phyloP scores from a whole-genome alignment of 176 grass and related monocot species.

The Triticum dicoccoides region DNA sequence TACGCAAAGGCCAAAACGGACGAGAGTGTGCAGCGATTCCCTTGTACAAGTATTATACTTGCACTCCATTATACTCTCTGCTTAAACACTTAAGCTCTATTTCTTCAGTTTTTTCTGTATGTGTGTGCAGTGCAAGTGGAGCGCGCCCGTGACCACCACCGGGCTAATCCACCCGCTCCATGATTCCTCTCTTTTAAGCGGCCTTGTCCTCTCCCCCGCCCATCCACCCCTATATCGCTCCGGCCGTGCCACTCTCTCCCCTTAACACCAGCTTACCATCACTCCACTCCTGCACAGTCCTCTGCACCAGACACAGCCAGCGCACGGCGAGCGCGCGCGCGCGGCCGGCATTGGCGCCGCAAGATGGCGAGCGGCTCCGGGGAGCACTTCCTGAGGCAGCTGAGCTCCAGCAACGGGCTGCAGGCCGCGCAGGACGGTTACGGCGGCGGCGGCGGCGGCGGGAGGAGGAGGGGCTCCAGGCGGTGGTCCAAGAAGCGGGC shows the following conservation, averaged over 20 bases:
- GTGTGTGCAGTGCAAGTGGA: neutral
- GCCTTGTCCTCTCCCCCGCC: conserved; percentile 42
- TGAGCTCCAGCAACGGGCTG: conserved; percentile 50
- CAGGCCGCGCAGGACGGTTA: conserved; percentile 10
- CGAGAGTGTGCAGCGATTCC: neutral
- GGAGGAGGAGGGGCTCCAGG: conserved; percentile 48
- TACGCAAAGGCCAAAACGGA: neutral
- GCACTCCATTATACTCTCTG: neutral
- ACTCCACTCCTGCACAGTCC: neutral
- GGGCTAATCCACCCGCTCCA: neutral
- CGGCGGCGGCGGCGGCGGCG: neutral
- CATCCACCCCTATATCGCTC: conserved; percentile 23
- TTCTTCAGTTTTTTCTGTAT: neutral
- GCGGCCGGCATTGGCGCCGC: neutral
- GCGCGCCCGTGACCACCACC: conserved; percentile 45
- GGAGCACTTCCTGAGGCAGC: conserved; percentile 70
- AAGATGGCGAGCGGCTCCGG: conserved; percentile 48
- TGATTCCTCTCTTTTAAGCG: conserved; percentile 23
- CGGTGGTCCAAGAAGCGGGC: conserved; percentile 71
- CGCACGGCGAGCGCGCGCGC: neutral
- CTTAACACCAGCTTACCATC: neutral
- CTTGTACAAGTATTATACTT: neutral
- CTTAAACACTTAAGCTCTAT: neutral
- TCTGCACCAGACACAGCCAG: neutral
- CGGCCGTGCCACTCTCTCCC: conserved; percentile 5